Evolutionary conservation across 306 rosid species (phyloP), one percentile per base, ranked within the genome.

Genomic region (Ormosia semicastrata): DNA sequence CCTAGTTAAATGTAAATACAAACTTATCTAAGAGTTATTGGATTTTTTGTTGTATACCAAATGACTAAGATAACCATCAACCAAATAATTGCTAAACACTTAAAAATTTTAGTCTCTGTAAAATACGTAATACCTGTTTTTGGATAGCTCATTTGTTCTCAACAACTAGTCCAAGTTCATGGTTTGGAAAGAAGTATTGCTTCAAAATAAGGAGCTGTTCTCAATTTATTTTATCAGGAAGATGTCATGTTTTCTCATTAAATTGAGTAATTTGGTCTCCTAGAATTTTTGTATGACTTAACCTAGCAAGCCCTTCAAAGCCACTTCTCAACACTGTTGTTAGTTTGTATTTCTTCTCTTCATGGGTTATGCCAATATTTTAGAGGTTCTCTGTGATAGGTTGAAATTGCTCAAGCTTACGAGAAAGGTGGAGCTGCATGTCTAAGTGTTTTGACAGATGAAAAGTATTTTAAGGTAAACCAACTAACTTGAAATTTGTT

Each of bases 351-450:
- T 77, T 81, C 14, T 64, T 46, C 46, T 76, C 82, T 72, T 78
- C 49, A 34, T 10, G 56, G 12, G 57, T 15, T 46, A n/a, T 84
- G 58, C 44, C 5, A 70, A 47, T 36, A 32, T 46, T 81, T 73
- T 37, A 56, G 5, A 6, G 58, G 68, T 73, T 82, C 37, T 70
- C 39, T 75, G 44, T 76, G 46, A 34, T 73, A 95, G 99, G 98
- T 95, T 86, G 94, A 93, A 81, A 81, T 95, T 77, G 99, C 98
- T 76, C 84, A 47, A 86, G 89, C 99, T 66, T 93, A 95, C 71
- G 98, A 93, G 91, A 91, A 85, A 82, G 99, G 99, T 54, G 99
- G 97, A 85, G 99, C 99, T 5, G 99, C 99, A 74, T 95, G 99
- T 84, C 92, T 95, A 34, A 95, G 99, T 85, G 97, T 96, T 87